phyloP scores from a whole-genome alignment of 495 filamentous ascomycete species.

The Sordaria brevicollis region DNA sequence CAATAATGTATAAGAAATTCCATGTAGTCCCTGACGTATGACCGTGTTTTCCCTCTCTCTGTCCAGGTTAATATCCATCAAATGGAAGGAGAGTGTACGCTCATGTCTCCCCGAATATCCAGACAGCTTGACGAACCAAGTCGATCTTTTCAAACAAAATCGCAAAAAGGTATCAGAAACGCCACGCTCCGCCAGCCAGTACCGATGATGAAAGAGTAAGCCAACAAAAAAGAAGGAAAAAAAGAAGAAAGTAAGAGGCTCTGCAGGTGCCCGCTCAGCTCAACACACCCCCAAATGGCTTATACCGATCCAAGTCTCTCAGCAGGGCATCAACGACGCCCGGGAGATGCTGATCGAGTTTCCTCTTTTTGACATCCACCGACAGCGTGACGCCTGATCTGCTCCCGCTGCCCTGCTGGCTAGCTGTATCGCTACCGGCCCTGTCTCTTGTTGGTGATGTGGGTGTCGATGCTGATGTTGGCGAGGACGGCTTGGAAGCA shows the following conservation, averaged over 20 bases:
- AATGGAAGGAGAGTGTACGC: not conserved
- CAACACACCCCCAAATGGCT: slow-evolving; percentile 50
- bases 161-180: not conserved
- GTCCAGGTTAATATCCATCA: not conserved
- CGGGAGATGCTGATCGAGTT: slow-evolving; percentile 65
- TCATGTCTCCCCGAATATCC: not conserved
- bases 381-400: slow-evolving; percentile 41
- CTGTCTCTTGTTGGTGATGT: slow-evolving; percentile 30
- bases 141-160: not conserved
- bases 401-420: slow-evolving; percentile 5
- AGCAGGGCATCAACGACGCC: slow-evolving; percentile 88
- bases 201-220: slow-evolving; percentile 4
- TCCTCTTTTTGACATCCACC: slow-evolving; percentile 78
- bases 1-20: not conserved
- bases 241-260: not conserved
- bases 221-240: slow-evolving; percentile 1
- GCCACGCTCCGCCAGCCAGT: not conserved
- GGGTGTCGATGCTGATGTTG: slow-evolving; percentile 15
- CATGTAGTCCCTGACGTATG: not conserved
- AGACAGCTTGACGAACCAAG: not conserved
- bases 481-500: slow-evolving; percentile 26
- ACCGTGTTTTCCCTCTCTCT: not conserved
- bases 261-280: slow-evolving; percentile 12
- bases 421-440: slow-evolving; percentile 18
- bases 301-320: slow-evolving; percentile 76